Percentiles rank a stretch among this genome's conserved stretches.
Conservation (phyloP, 352 stramenopile genomes). For the Phytophthora lateralis region DNA sequence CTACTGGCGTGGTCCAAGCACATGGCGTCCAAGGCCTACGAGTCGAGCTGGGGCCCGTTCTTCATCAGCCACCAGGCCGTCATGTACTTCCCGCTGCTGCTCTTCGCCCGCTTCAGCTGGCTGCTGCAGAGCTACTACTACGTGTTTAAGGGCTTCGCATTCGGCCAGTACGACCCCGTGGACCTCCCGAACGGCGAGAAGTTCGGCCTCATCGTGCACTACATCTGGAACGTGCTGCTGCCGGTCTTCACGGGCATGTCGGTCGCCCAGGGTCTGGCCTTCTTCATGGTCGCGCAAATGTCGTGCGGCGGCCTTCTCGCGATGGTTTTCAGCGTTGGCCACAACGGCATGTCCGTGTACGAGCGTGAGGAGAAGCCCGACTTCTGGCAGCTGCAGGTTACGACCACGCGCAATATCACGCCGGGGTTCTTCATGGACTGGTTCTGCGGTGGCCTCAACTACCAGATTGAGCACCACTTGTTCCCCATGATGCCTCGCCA, state of each 20-base stretch:
- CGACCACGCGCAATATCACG: constrained; percentile 97
- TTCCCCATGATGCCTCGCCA: constrained; percentile 98
- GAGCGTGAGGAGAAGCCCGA: constrained; percentile 95
- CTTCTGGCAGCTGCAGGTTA: constrained; percentile 99
- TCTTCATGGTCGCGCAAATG: constrained; percentile 87
- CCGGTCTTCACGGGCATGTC: constrained; percentile 71
- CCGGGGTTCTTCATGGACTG: constrained; percentile 95
- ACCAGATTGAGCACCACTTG: constrained; percentile 99
- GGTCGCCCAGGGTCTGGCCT: constrained; percentile 68
- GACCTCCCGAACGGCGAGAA: constrained; percentile 87
- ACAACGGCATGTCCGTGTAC: constrained; percentile 99
- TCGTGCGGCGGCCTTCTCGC: constrained; percentile 95
- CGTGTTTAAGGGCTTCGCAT: constrained; percentile 90
- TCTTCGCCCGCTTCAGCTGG: constrained; percentile 97
- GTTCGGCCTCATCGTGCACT: constrained; percentile 85
- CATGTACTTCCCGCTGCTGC: constrained; percentile 97
- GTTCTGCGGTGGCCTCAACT: constrained; percentile 98
- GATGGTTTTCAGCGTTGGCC: constrained; percentile 96
- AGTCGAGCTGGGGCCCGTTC: constrained; percentile 86
- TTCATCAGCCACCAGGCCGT: constrained; percentile 94
- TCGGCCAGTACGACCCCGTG: constrained; percentile 83
- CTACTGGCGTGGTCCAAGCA: constrained; percentile 97
- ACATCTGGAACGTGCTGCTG: constrained; percentile 92
- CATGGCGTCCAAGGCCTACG: constrained; percentile 90
- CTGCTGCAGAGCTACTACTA: constrained; percentile 96